A percentile compares a stretch with the other conserved stretches of the same genome.
Conservation (phyloP, 306 rosid species). For the cucumber (Cucumis sativus) region Cucumber_9930_V3 NC_026656.2:4057001-4057500, state of each 20-base stretch:
- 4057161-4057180: not conserved
- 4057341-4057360: not conserved
- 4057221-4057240: not conserved
- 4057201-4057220: not conserved
- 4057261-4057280: not conserved
- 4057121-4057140: not conserved
- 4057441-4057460: slow-evolving; percentile 20
- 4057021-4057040: not conserved
- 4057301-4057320: not conserved
- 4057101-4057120: not conserved
- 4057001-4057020: not conserved
- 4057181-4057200: not conserved
- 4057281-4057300: not conserved
- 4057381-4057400: not conserved
- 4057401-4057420: not conserved
- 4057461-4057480: slow-evolving; percentile 49
- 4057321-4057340: not conserved
- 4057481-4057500: slow-evolving; percentile 38
- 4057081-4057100: not conserved
- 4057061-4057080: not conserved
- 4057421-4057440: not conserved
- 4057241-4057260: not conserved
- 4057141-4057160: not conserved
- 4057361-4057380: slow-evolving; percentile 21
- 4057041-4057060: not conserved